Percentiles rank a stretch among this genome's conserved stretches.
Conservation (phyloP, 306 rosid genomes). For the Castanopsis chinensis region DNA sequence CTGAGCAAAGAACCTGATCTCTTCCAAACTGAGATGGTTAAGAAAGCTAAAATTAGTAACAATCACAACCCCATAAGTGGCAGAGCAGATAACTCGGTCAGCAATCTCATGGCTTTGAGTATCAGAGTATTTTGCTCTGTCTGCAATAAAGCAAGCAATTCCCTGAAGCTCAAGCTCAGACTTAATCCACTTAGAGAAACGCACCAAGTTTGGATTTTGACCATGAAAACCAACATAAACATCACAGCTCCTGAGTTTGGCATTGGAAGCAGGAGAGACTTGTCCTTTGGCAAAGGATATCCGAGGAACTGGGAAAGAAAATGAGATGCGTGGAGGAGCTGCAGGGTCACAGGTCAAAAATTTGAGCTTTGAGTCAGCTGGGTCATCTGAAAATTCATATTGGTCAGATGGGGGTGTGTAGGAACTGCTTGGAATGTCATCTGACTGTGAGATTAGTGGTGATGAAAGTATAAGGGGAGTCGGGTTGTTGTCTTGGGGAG, state of each 20-base stretch:
- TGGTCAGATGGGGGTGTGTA: constrained; percentile 90
- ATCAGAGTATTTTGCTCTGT: constrained; percentile 72
- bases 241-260: constrained; percentile 70
- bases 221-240: constrained; percentile 87
- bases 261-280: constrained; percentile 56
- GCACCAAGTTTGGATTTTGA: constrained; percentile 52
- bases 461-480: constrained; percentile 26
- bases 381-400: constrained; percentile 67
- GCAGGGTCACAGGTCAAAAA: constrained; percentile 43
- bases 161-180: constrained; percentile 92
- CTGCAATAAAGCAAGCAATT: constrained; percentile 82
- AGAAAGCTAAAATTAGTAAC: constrained; percentile 58
- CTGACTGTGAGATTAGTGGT: constrained; percentile 40
- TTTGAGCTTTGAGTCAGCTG: constrained; percentile 48
- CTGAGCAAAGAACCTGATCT: constrained; percentile 79
- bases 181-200: constrained; percentile 83
- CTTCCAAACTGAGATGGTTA: constrained; percentile 65
- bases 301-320: constrained; percentile 79
- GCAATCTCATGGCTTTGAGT: constrained; percentile 80
- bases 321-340: constrained; percentile 66
- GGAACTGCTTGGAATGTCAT: constrained; percentile 82
- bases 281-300: constrained; percentile 67
- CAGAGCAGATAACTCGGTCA: constrained; percentile 75
- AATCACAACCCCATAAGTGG: constrained; percentile 68
- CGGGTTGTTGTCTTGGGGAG: constrained; percentile 26